Evolutionary conservation across 1,284 basidiomycete species (phyloP), one percentile per base, ranked within the genome.

Genomic region (Pisolithus thermaeus): DNA sequence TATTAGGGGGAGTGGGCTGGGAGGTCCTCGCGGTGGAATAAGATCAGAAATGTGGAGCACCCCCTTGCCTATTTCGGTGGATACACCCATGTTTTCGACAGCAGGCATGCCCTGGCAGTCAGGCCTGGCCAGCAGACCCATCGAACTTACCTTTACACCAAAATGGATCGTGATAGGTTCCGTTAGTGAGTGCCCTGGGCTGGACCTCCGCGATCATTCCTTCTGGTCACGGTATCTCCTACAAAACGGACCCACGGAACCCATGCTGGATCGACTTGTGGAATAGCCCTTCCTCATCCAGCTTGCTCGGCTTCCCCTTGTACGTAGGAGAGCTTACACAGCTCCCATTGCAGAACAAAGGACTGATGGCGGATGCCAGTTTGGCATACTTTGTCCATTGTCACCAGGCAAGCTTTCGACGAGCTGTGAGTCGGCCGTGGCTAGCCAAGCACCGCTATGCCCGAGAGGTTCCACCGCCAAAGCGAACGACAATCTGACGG

Each of bases 61-160:
- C 54, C 54, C 47, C 18, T 53, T 66, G 36, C 63, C 66, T 56
- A 43, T 50, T 69, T 65, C 14, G 52, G 66, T 48, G 25, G 23
- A 18, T n/a, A 9, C 42, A 30, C 41, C 41, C 28, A 27, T 43
- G 22, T 43, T 43, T 43, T 22, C 42, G 27, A 28, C 44, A 46
- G 7, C 44, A 36, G 32, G 44, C 44, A 14, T 18, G 18, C 14
- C 14, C 30, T 44, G 42, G 39, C 42, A 43, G 25, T 25, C 25
- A 27, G 42, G 42, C 23, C 42, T 43, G 27, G 42, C 42, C 42
- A 16, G 42, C 42, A 25, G 27, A 18, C 12, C 22, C 14, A 18
- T 28, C n/a, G 42, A 25, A 43, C 25, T 35, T 35, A 35, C 32
- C 32, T 35, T 12, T 9, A 12, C 32, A 35, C 32, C 5, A 35